These are phyloP conservation scores for Phytophthora rubi DNA, from an alignment of 352 stramenopile species.

Conservation along the genomic window DNA sequence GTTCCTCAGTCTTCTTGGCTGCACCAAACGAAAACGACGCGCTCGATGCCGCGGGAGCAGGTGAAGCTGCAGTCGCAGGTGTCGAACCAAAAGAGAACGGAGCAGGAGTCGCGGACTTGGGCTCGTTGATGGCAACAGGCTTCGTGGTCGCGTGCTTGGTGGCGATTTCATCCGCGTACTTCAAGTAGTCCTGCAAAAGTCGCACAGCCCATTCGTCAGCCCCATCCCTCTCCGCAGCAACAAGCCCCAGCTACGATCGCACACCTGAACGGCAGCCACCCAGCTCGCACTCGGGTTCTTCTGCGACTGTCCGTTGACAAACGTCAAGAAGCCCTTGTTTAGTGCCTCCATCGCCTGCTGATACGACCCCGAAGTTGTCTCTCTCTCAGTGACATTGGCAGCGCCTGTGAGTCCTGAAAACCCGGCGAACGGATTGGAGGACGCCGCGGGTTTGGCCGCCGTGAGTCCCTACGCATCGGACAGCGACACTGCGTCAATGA, in stretches of 20 bases:
- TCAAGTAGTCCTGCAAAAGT: conserved; percentile 71
- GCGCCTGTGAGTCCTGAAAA: conserved; percentile 60
- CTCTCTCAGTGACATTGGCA: conserved; percentile 5
- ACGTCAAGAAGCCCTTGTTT: conserved; percentile 84
- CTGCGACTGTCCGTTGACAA: conserved; percentile 68
- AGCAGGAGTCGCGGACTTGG: conserved; percentile 24
- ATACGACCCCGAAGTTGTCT: conserved; percentile 42
- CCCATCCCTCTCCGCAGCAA: not conserved
- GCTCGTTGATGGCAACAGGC: conserved; percentile 52
- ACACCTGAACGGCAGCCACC: conserved; percentile 64
- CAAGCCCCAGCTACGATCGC: not conserved
- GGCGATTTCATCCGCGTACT: conserved; percentile 66
- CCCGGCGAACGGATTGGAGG: conserved; percentile 67
- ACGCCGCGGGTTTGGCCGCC: conserved; percentile 22
- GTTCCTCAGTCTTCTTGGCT: conserved; percentile 17
- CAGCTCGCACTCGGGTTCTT: conserved; percentile 77
- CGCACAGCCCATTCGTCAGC: conserved; percentile 10
- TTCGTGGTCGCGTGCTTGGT: conserved; percentile 70
- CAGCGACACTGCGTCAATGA: conserved; percentile 2
- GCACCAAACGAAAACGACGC: conserved; percentile 45
- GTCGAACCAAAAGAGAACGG: conserved; percentile 36
- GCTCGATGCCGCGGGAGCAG: conserved; percentile 19
- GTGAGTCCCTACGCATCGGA: conserved; percentile 40
- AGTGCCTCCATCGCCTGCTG: conserved; percentile 82
- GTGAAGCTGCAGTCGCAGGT: conserved; percentile 11